phyloP scores from a whole-genome alignment of 768 basidiomycete species.

The Psilocybe cyanescens region DNA sequence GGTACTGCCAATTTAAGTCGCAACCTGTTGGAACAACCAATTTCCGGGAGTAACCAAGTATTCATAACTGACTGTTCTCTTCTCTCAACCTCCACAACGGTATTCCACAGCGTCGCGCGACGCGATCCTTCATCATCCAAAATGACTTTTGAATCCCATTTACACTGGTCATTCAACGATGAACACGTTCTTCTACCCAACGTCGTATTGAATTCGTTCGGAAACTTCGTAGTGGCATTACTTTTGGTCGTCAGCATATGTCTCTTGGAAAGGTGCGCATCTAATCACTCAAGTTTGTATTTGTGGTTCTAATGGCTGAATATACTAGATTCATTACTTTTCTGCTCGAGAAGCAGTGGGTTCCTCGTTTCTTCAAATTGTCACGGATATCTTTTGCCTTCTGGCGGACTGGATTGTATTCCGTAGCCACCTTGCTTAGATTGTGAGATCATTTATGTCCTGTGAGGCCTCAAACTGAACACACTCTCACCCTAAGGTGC shows the following conservation, averaged over 20 bases:
- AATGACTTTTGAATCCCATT: constrained; percentile 20
- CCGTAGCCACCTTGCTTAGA: constrained; percentile 59
- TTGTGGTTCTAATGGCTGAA: background rate
- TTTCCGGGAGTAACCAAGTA: background rate
- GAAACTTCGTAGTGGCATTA: constrained; percentile 50
- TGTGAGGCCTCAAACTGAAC: background rate
- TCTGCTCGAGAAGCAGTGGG: constrained; percentile 50
- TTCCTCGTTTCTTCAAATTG: constrained; percentile 40
- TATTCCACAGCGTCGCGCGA: background rate
- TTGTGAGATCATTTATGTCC: constrained; percentile 47
- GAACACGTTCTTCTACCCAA: constrained; percentile 43
- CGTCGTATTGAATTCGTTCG: constrained; percentile 48
- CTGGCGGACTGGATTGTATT: constrained; percentile 61
- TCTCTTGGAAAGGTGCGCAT: constrained; percentile 56
- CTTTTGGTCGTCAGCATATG: constrained; percentile 53
- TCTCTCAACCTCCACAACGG: background rate
- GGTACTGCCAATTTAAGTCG: background rate
- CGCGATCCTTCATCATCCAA: background rate
- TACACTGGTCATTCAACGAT: constrained; percentile 46
- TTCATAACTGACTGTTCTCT: background rate
- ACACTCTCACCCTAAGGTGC: constrained; percentile 38
- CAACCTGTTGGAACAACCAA: background rate
- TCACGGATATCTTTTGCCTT: constrained; percentile 49
- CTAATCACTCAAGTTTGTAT: background rate
- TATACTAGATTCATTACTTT: constrained; percentile 51